Evolutionary conservation across 768 basidiomycete genomes (phyloP).

Genomic region (Macrolepiota dolichaula): DNA sequence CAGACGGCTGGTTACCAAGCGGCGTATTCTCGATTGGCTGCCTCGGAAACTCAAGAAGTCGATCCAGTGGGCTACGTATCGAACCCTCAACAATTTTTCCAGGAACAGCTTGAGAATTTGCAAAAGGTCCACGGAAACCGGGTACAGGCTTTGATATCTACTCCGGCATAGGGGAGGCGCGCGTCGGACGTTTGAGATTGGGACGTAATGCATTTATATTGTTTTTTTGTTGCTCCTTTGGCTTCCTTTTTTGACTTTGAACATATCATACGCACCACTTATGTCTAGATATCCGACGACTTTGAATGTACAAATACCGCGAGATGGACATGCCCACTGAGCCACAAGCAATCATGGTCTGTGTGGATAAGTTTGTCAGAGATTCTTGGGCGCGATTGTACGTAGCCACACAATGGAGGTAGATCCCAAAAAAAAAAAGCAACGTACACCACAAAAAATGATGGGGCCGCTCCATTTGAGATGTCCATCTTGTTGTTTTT

Average conservation of each 20-base stretch:
- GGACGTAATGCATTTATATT: background rate
- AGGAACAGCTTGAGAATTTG: constrained; percentile 40
- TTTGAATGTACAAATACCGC: constrained; percentile 22
- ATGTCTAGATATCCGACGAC: constrained; percentile 2
- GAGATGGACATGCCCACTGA: constrained; percentile 27
- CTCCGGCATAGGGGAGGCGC: constrained; percentile 17
- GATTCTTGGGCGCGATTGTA: background rate
- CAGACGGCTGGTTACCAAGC: constrained; percentile 90
- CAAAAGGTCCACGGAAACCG: constrained; percentile 31
- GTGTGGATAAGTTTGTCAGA: too few relatives aligned
- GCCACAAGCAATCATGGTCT: constrained; percentile 26
- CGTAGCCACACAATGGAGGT: background rate
- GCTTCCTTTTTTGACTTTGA: background rate
- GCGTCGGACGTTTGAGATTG: background rate
- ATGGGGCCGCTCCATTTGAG: constrained; percentile 36
- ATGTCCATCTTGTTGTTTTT: constrained; percentile 13
- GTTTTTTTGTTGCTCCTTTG: background rate
- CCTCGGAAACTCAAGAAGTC: constrained; percentile 54
- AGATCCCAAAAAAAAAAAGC: too few relatives aligned
- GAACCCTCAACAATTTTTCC: constrained; percentile 53
- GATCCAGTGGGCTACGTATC: constrained; percentile 64
- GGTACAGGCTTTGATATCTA: constrained; percentile 33
- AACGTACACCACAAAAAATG: constrained; percentile 40
- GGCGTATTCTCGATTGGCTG: constrained; percentile 87
- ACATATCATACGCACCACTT: background rate